Evolutionary conservation across 192 early-diverging fungal genomes (phyloP).

Genomic region (Coemansia sp.): DNA sequence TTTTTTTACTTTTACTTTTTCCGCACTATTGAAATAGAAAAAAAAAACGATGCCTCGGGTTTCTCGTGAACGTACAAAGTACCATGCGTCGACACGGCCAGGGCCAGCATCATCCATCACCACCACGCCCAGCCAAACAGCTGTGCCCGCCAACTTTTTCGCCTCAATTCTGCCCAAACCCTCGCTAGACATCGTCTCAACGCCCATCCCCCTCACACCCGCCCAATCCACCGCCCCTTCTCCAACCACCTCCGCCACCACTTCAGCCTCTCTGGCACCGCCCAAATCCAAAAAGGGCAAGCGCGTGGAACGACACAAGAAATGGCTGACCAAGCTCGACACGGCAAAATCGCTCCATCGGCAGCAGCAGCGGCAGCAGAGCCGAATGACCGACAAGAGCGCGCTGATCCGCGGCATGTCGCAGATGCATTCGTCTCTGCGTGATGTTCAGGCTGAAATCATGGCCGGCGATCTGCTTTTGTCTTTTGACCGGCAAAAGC

Average conservation of each 20-base stretch:
- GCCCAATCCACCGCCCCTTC: no score
- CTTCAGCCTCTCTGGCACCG: no score
- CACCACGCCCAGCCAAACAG: no score
- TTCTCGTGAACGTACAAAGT: conserved; percentile 22
- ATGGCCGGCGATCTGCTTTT: conserved; percentile 20
- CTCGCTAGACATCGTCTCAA: conserved; percentile 16
- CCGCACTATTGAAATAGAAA: no score
- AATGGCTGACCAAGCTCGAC: conserved; percentile 65
- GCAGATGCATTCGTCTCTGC: conserved; percentile 43
- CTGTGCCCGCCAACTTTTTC: background rate
- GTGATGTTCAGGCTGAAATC: conserved; percentile 22
- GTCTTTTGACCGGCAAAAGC: background rate
- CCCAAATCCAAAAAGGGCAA: conserved; percentile 51
- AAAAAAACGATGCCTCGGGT: conserved; percentile 29
- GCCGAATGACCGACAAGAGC: conserved; percentile 45
- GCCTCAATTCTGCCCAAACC: background rate
- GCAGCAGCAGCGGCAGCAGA: conserved; percentile 45
- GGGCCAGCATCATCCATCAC: no score
- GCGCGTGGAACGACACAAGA: conserved; percentile 56
- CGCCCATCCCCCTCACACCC: conserved; percentile 12
- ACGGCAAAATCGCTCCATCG: conserved; percentile 52
- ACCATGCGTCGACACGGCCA: conserved; percentile 7
- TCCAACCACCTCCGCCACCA: no score
- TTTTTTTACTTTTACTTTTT: no score
- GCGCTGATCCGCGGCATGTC: conserved; percentile 56